phyloP scores from a whole-genome alignment of 805 yeast species.

The Blastobotrys attinorum region DNA sequence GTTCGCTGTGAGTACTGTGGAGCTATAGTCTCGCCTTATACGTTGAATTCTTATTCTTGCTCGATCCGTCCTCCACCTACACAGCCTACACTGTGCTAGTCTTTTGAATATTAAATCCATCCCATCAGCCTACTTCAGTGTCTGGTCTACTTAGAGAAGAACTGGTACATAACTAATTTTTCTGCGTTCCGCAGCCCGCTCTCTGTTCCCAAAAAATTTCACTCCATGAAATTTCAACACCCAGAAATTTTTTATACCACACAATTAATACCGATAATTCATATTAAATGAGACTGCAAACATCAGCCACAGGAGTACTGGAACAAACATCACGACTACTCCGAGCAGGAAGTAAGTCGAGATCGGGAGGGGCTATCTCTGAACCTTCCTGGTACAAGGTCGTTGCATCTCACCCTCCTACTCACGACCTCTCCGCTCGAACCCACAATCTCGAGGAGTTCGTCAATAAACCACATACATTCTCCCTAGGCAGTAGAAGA shows the following conservation, averaged over 20 bases:
- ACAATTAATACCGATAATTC: too few species aligned
- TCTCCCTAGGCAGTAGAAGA: slow-evolving; percentile 18
- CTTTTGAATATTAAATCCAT: too few species aligned
- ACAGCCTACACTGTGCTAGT: too few species aligned
- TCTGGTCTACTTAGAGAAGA: too few species aligned
- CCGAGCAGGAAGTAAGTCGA: slow-evolving; percentile 46
- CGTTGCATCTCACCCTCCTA: slow-evolving; percentile 77
- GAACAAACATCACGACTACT: slow-evolving; percentile 75
- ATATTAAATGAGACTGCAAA: slow-evolving; percentile 58
- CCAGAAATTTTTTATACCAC: slow-evolving; percentile 2
- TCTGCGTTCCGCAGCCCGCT: not conserved
- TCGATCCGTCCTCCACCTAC: not conserved
- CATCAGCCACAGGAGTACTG: slow-evolving; percentile 65
- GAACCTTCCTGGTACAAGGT: slow-evolving; percentile 90
- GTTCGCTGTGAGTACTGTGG: too few species aligned
- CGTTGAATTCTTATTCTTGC: too few species aligned
- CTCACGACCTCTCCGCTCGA: slow-evolving; percentile 47
- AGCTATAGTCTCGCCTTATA: too few species aligned
- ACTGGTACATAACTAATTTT: too few species aligned
- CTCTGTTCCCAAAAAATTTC: not conserved
- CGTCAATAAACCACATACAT: slow-evolving; percentile 19
- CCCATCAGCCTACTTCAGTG: too few species aligned
- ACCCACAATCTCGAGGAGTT: slow-evolving; percentile 24
- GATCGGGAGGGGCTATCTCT: slow-evolving; percentile 32
- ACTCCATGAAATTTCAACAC: not conserved